Evolutionary conservation across 176 grass and related monocot species (phyloP).

Genomic region (Raddia distichophylla): DNA sequence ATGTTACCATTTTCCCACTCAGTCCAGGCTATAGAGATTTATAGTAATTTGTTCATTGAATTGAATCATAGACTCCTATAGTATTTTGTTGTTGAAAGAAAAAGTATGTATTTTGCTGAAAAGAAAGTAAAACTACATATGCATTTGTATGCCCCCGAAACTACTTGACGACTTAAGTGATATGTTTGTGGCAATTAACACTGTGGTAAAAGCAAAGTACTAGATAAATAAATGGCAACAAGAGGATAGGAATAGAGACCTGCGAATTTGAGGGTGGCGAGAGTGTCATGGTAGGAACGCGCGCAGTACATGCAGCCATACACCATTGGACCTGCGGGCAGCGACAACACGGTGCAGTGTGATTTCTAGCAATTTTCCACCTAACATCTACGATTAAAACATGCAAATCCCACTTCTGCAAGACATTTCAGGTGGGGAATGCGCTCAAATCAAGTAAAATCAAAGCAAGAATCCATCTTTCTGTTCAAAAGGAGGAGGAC

Average conservation of each 20-base stretch:
- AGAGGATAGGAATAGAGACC: slow-evolving; percentile 37
- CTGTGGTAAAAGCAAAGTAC: not conserved
- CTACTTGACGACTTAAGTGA: not conserved
- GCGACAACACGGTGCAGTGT: not conserved
- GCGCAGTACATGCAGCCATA: slow-evolving; percentile 94
- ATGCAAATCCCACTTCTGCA: not conserved
- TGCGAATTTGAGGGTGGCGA: slow-evolving; percentile 82
- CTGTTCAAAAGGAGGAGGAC: not conserved
- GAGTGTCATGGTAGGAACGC: slow-evolving; percentile 70
- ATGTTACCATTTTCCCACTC: slow-evolving; percentile 2
- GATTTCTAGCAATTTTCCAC: not conserved
- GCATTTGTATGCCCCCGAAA: not conserved
- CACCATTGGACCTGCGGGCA: slow-evolving; percentile 80
- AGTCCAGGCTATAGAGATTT: not conserved
- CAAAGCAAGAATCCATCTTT: not conserved
- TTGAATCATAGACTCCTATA: too few species aligned
- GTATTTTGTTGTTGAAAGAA: not conserved
- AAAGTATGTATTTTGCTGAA: not conserved
- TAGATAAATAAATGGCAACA: not conserved
- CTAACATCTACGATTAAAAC: not conserved
- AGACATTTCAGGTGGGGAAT: not conserved
- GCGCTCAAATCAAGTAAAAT: not conserved
- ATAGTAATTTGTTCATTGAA: not conserved
- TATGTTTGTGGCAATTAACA: not conserved
- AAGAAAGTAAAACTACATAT: not conserved